A percentile compares a stretch with the other conserved stretches of the same genome.
phyloP scores from a whole-genome alignment of 768 basidiomycete species.

The Kwoniella bestiolae region DNA sequence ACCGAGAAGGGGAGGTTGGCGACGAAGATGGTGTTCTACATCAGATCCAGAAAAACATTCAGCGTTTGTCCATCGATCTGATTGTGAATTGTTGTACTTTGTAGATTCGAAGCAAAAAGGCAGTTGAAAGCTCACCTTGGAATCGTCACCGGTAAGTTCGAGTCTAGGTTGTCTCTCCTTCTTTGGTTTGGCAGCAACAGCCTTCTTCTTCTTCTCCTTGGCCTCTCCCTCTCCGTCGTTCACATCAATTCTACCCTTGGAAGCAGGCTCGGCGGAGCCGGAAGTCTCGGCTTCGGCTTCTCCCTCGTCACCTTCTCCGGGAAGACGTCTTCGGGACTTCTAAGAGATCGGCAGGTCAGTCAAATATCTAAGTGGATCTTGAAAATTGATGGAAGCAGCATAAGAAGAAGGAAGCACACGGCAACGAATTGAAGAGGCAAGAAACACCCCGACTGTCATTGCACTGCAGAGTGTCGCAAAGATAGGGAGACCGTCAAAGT shows the following conservation, averaged over 20 bases:
- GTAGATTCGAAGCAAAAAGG: too few species aligned
- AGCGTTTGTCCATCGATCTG: not conserved
- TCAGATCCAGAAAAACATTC: not conserved
- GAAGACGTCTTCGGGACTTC: constrained; percentile 47
- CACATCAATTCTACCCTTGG: constrained; percentile 51
- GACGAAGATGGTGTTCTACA: constrained; percentile 73
- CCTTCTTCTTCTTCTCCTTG: constrained; percentile 36
- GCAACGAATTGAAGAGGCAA: too few species aligned
- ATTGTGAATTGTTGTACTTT: too few species aligned
- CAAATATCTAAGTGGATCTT: too few species aligned
- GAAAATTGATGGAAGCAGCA: too few species aligned
- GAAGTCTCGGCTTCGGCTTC: constrained; percentile 28
- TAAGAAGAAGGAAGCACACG: too few species aligned
- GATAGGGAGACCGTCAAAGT: too few species aligned
- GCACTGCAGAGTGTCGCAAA: too few species aligned
- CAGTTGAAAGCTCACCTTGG: constrained; percentile 53
- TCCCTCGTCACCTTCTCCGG: constrained; percentile 52
- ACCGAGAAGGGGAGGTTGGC: constrained; percentile 97
- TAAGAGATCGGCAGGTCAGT: constrained; percentile 15
- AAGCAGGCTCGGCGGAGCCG: constrained; percentile 26
- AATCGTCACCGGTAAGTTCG: constrained; percentile 48
- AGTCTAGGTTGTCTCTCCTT: constrained; percentile 38
- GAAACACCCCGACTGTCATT: too few species aligned
- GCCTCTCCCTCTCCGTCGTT: constrained; percentile 28
- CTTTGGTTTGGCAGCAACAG: constrained; percentile 33